Conservation (phyloP, 805 yeast species). For the Pichia thaimueangensis region DNA sequence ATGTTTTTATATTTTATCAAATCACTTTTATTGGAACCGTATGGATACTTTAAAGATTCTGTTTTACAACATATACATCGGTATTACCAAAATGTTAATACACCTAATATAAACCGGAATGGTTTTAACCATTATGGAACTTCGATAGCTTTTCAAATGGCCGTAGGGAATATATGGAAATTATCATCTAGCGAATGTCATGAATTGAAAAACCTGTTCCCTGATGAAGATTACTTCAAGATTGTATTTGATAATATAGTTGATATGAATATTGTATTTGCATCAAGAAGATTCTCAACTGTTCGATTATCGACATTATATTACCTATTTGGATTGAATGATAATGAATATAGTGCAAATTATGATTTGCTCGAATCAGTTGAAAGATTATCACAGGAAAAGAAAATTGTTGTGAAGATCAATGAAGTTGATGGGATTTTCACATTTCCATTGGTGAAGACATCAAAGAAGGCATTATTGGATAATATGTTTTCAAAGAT, state of each 20-base stretch:
- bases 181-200: not conserved
- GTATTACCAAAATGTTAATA: no score
- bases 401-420: conserved; percentile 20
- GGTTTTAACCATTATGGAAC: not conserved
- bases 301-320: conserved; percentile 15
- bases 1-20: not conserved
- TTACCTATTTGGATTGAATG: conserved; percentile 11
- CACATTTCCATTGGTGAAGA: not conserved
- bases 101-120: no score
- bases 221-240: no score
- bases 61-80: no score
- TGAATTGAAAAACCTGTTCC: no score
- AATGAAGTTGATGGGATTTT: conserved; percentile 18
- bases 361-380: conserved; percentile 4
- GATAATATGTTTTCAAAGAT: not conserved
- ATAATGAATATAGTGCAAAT: not conserved
- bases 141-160: not conserved
- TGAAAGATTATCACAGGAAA: conserved; percentile 3
- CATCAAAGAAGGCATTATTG: no score
- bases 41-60: conserved; percentile 5
- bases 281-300: conserved; percentile 19
- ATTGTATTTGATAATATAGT: conserved; percentile 13
- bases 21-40: conserved; percentile 4
- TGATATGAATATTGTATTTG: conserved; percentile 19
- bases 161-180: not conserved